Conservation (phyloP, 495 filamentous ascomycete genomes). For the Delitschia confertaspora region DNA sequence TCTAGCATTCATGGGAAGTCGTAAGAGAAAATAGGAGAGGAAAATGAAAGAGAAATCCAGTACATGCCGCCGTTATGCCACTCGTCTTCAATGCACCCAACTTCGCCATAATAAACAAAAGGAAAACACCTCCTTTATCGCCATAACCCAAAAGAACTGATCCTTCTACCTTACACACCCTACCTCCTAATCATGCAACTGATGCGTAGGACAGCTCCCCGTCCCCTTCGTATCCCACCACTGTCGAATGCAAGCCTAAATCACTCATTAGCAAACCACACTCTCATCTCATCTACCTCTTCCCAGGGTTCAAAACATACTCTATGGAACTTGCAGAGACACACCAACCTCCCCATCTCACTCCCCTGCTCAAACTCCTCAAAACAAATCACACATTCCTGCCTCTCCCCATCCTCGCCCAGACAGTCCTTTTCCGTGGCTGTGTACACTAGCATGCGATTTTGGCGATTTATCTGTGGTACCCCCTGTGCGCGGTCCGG, state of each 20-base stretch:
- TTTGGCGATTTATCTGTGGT: neutral
- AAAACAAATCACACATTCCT: conserved; percentile 90
- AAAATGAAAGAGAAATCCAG: too few relatives aligned
- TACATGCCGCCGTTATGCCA: too few relatives aligned
- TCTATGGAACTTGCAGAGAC: conserved; percentile 86
- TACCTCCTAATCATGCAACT: conserved; percentile 28
- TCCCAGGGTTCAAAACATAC: conserved; percentile 20
- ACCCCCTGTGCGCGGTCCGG: too few relatives aligned
- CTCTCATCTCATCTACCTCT: neutral
- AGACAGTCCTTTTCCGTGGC: conserved; percentile 92
- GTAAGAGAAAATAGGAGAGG: too few relatives aligned
- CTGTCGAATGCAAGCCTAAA: conserved; percentile 31
- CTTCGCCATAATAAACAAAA: too few relatives aligned
- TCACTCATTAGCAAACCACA: conserved; percentile 1
- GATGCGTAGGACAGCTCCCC: conserved; percentile 38
- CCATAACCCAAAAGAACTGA: too few relatives aligned
- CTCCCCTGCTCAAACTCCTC: conserved; percentile 88
- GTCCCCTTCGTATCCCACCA: conserved; percentile 38
- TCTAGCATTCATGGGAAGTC: too few relatives aligned
- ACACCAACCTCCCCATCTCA: conserved; percentile 76
- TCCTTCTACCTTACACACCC: neutral
- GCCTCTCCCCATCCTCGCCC: conserved; percentile 47
- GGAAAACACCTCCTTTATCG: too few relatives aligned
- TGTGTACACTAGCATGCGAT: conserved; percentile 57
- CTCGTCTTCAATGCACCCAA: too few relatives aligned